Evolutionary conservation across 495 filamentous ascomycete species (phyloP).

Genomic region (Lasiosphaeriaceae sp.): DNA sequence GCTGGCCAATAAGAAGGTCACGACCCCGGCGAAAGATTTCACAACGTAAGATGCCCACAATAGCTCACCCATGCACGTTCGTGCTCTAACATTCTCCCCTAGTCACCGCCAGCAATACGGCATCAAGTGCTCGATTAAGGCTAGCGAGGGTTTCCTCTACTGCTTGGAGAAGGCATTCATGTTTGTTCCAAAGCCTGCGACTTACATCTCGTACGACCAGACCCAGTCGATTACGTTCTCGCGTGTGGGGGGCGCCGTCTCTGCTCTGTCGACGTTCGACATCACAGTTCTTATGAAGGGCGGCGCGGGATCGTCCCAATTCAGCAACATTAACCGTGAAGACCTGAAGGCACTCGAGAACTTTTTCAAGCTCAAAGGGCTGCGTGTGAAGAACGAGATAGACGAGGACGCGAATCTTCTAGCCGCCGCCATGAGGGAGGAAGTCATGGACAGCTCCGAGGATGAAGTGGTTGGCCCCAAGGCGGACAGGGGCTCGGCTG

Average conservation of each 20-base stretch:
- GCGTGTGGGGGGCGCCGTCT: slow-evolving; percentile 88
- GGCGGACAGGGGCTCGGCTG: slow-evolving; percentile 82
- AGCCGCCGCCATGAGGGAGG: slow-evolving; percentile 73
- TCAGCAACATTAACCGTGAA: slow-evolving; percentile 99
- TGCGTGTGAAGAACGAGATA: slow-evolving; percentile 96
- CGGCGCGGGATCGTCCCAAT: slow-evolving; percentile 75
- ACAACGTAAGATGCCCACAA: slow-evolving; percentile 45
- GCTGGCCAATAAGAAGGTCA: slow-evolving; percentile 88
- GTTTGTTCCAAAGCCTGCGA: slow-evolving; percentile 97
- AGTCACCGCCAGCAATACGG: slow-evolving; percentile 90
- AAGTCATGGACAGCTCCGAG: slow-evolving; percentile 70
- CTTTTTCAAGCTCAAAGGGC: slow-evolving; percentile 89
- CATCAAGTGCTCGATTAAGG: slow-evolving; percentile 99
- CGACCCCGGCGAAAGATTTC: slow-evolving; percentile 91
- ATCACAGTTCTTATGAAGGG: slow-evolving; percentile 86
- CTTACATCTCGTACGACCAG: slow-evolving; percentile 91
- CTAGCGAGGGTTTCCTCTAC: slow-evolving; percentile 94
- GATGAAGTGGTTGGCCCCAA: slow-evolving; percentile 75
- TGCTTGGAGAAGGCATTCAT: slow-evolving; percentile 98
- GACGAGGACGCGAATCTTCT: slow-evolving; percentile 63
- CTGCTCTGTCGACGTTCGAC: slow-evolving; percentile 93
- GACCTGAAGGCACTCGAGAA: slow-evolving; percentile 92
- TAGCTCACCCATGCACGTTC: not conserved
- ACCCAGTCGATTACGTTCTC: slow-evolving; percentile 89
- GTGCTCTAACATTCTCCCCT: slow-evolving; percentile 13